phyloP scores from a whole-genome alignment of 179 eudicot genomes.

The Beta lomatogona region DNA sequence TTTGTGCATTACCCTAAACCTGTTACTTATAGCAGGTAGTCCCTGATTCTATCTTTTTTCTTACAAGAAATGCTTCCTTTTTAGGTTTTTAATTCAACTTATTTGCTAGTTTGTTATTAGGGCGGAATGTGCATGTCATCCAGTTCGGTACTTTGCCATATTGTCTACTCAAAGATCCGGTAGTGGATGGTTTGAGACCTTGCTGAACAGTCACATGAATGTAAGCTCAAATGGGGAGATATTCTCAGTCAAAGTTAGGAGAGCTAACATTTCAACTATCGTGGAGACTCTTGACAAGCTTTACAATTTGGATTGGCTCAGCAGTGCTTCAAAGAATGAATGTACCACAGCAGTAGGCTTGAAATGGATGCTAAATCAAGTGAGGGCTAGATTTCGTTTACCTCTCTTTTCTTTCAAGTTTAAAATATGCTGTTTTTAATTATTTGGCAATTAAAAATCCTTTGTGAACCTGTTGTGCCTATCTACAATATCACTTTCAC shows the following conservation, averaged over 20 bases:
- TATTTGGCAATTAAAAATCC: neutral
- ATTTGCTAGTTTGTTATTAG: slow-evolving; percentile 33
- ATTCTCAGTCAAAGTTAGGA: slow-evolving; percentile 67
- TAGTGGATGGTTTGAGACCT: slow-evolving; percentile 93
- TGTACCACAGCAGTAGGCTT: slow-evolving; percentile 93
- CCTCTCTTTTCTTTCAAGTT: neutral
- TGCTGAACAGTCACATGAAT: slow-evolving; percentile 78
- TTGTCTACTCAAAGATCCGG: slow-evolving; percentile 90
- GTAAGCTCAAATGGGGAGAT: slow-evolving; percentile 90
- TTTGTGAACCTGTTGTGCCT: neutral
- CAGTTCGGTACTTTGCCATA: slow-evolving; percentile 79
- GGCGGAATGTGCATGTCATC: slow-evolving; percentile 81
- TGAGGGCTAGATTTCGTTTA: slow-evolving; percentile 25
- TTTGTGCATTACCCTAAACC: slow-evolving; percentile 73
- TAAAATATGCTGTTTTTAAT: neutral
- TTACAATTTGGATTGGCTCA: slow-evolving; percentile 80
- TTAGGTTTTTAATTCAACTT: neutral
- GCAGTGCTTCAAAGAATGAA: slow-evolving; percentile 83
- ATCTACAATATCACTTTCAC: neutral
- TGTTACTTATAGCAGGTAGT: slow-evolving; percentile 58
- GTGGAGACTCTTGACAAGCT: slow-evolving; percentile 64
- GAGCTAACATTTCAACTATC: slow-evolving; percentile 59
- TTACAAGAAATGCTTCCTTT: neutral
- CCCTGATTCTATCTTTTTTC: neutral
- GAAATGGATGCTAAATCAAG: slow-evolving; percentile 99